Percentiles rank a stretch among this genome's conserved stretches.
These are phyloP conservation scores for Ophiocordyceps camponoti-leonardi DNA, from an alignment of 2,329 filamentous ascomycete genomes.

Conservation along the genomic window DNA sequence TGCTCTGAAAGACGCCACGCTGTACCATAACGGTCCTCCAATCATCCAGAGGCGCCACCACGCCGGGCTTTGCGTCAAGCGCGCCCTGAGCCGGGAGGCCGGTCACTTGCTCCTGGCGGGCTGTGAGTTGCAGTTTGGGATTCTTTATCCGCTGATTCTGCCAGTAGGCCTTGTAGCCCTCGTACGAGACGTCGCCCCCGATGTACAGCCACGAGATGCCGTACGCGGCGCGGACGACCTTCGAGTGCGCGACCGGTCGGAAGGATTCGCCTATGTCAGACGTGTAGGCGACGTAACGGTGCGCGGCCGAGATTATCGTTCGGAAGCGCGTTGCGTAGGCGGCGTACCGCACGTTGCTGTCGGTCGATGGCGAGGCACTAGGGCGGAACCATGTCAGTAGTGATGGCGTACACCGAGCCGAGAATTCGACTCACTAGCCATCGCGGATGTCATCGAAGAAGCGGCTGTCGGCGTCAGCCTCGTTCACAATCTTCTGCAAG, in stretches of 20 bases:
- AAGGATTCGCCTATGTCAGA: constrained; percentile 95
- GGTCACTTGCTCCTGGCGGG: constrained; percentile 28
- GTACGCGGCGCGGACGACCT: constrained; percentile 67
- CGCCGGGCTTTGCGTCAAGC: constrained; percentile 17
- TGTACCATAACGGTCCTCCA: constrained; percentile 84
- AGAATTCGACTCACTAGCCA: constrained; percentile 46
- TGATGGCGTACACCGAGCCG: constrained; percentile 2
- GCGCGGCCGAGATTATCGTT: constrained; percentile 76
- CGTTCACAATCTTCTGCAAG: constrained; percentile 41
- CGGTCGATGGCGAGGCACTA: constrained; percentile 54
- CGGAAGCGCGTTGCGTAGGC: constrained; percentile 76
- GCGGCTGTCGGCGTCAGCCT: constrained; percentile 46
- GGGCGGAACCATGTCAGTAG: constrained; percentile 3
- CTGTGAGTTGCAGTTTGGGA: constrained; percentile 41
- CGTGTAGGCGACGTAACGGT: constrained; percentile 94
- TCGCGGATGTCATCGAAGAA: constrained; percentile 65
- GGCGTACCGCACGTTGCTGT: constrained; percentile 75
- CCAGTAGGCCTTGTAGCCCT: constrained; percentile 89
- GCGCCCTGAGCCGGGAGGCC: constrained; percentile 21
- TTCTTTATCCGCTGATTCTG: constrained; percentile 64
- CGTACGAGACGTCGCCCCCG: constrained; percentile 74
- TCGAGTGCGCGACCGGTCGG: constrained; percentile 77
- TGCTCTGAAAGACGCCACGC: constrained; percentile 71
- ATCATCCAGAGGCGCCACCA: constrained; percentile 62
- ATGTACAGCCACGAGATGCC: constrained; percentile 88